These are phyloP conservation scores for sunflower (Helianthus annuus) DNA, from an alignment of 129 eudicot genomes.

Conservation along the genomic window DNA sequence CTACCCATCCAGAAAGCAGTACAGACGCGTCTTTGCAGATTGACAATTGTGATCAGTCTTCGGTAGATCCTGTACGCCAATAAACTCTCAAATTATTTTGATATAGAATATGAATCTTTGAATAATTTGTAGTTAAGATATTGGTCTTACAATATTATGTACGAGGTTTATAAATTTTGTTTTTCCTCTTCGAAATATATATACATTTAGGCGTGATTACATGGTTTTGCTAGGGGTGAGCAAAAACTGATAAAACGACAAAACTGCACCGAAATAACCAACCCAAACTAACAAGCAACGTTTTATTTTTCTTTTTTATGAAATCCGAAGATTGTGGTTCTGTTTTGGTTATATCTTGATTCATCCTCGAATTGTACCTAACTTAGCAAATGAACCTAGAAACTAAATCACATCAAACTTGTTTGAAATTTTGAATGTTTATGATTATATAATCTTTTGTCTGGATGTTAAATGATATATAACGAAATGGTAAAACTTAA, in stretches of 20 bases:
- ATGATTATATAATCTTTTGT: too few species aligned
- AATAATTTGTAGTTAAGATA: constrained; percentile 15
- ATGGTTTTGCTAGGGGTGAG: neutral
- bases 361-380: too few species aligned
- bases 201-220: neutral
- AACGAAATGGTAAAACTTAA: too few species aligned
- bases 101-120: constrained; percentile 10
- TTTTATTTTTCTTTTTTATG: too few species aligned
- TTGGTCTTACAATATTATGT: constrained; percentile 13
- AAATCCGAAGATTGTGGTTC: too few species aligned
- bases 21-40: constrained; percentile 34
- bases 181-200: neutral
- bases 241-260: neutral
- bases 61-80: constrained; percentile 21
- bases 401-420: too few species aligned
- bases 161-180: constrained; percentile 12
- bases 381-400: too few species aligned
- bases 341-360: too few species aligned
- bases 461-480: too few species aligned
- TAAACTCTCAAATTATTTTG: constrained; percentile 5
- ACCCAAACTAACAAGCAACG: too few species aligned
- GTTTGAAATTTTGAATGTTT: too few species aligned
- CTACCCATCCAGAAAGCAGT: constrained; percentile 23
- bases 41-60: constrained; percentile 35
- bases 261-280: too few species aligned